These are phyloP conservation scores for Gossypium schwendimanii DNA, from an alignment of 441 rosid genomes.

Conservation along the genomic window DNA sequence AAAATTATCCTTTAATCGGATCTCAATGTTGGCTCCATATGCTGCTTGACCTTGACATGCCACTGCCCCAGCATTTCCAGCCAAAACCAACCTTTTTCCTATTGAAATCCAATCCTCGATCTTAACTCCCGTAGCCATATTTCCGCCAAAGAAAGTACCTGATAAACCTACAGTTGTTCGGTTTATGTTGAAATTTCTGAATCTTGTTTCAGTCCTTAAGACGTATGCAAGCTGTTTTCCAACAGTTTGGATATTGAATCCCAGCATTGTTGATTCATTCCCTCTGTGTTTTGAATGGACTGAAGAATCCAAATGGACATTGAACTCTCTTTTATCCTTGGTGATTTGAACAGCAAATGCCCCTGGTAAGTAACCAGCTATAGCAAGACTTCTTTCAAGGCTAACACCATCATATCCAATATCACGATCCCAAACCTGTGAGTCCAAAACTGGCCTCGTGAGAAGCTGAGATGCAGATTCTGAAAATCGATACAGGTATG, in stretches of 20 bases:
- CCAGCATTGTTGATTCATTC: constrained; percentile 45
- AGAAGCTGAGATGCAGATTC: constrained; percentile 42
- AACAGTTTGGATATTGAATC: constrained; percentile 47
- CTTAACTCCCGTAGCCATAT: constrained; percentile 43
- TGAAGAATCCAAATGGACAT: constrained; percentile 46
- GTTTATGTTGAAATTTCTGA: constrained; percentile 38
- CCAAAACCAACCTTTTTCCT: constrained; percentile 38
- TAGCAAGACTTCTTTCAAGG: constrained; percentile 34
- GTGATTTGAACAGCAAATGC: constrained; percentile 41
- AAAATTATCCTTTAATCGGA: constrained; percentile 28
- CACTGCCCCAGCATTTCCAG: constrained; percentile 40
- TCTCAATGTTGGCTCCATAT: constrained; percentile 47
- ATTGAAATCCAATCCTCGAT: constrained; percentile 45
- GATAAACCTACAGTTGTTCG: constrained; percentile 43
- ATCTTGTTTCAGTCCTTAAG: constrained; percentile 42
- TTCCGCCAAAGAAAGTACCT: constrained; percentile 41
- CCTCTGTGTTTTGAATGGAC: constrained; percentile 38
- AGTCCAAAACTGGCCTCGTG: constrained; percentile 47
- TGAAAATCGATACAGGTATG: constrained; percentile 36
- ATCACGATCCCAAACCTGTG: constrained; percentile 58
- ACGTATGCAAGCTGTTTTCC: constrained; percentile 54
- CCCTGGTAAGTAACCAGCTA: constrained; percentile 32
- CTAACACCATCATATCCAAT: constrained; percentile 44
- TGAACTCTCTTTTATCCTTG: constrained; percentile 50
- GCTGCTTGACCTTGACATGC: constrained; percentile 36